Conservation (phyloP, 441 rosid genomes). For the Viola pubescens region DNA sequence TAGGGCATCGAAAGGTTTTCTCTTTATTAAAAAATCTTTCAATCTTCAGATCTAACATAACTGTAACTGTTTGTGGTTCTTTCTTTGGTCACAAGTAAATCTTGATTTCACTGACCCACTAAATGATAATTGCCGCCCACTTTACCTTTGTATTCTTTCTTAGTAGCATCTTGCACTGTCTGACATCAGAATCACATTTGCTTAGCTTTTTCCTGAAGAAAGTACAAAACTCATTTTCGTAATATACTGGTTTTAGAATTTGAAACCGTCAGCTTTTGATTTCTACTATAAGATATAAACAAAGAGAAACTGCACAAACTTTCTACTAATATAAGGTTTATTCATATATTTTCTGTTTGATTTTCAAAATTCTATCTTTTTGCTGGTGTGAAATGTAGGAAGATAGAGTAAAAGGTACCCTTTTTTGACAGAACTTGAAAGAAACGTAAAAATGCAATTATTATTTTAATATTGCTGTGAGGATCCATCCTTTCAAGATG, state of each 20-base stretch:
- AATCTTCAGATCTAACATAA: no score
- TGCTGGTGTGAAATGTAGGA: background rate
- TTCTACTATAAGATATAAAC: background rate
- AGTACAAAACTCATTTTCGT: conserved; percentile 5
- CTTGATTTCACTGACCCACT: conserved; percentile 8
- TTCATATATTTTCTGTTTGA: background rate
- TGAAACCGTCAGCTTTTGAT: background rate
- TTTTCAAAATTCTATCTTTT: background rate
- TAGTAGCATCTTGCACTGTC: conserved; percentile 11
- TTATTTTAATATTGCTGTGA: conserved; percentile 1
- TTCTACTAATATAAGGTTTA: background rate
- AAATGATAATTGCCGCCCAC: background rate
- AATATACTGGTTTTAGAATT: background rate
- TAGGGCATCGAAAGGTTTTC: background rate
- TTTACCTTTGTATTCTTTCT: conserved; percentile 12
- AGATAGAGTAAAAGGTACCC: background rate
- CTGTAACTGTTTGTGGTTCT: conserved; percentile 1
- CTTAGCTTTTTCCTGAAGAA: background rate
- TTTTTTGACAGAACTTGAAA: background rate
- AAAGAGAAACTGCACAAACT: conserved; percentile 9
- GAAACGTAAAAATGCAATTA: background rate
- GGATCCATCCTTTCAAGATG: background rate
- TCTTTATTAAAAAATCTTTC: background rate
- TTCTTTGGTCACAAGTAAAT: conserved; percentile 6
- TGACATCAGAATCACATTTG: background rate